These are phyloP conservation scores for Blakeslea trispora DNA, from an alignment of 371 early-diverging fungal genomes.

Conservation along the genomic window DNA sequence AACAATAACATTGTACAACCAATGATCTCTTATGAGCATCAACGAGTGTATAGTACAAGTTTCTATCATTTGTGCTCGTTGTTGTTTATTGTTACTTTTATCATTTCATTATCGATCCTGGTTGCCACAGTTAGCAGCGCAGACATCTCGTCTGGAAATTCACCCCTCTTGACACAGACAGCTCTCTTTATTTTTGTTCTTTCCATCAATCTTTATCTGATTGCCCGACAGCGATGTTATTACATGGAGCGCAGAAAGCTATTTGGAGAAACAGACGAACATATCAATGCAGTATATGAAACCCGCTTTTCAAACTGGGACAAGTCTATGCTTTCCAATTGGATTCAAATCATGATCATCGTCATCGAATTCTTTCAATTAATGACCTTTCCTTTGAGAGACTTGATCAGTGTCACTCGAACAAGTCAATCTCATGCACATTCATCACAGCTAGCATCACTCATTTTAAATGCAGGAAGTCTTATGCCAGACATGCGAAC, in stretches of 20 bases:
- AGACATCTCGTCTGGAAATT: constrained; percentile 10
- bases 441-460: constrained; percentile 27
- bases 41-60: constrained; percentile 38
- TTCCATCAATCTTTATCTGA: constrained; percentile 54
- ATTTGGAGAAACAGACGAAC: constrained; percentile 45
- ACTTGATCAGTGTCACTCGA: constrained; percentile 47
- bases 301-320: constrained; percentile 47
- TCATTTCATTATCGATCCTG: constrained; percentile 36
- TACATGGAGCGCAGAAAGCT: constrained; percentile 44
- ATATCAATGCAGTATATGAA: constrained; percentile 45
- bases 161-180: constrained; percentile 40
- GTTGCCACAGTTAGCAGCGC: constrained; percentile 31
- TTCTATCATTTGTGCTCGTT: constrained; percentile 43
- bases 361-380: constrained; percentile 64
- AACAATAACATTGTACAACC: constrained; percentile 23
- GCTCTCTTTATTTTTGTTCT: constrained; percentile 56
- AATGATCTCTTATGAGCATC: constrained; percentile 38
- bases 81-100: constrained; percentile 28
- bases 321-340: constrained; percentile 51
- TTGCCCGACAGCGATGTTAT: constrained; percentile 56
- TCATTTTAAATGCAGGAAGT: constrained; percentile 46
- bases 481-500: constrained; percentile 55
- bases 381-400: constrained; percentile 57
- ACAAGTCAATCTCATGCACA: constrained; percentile 18
- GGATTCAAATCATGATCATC: constrained; percentile 58